phyloP scores from a whole-genome alignment of 169 alveolate genomes.

The Babesia gibsoni region DNA sequence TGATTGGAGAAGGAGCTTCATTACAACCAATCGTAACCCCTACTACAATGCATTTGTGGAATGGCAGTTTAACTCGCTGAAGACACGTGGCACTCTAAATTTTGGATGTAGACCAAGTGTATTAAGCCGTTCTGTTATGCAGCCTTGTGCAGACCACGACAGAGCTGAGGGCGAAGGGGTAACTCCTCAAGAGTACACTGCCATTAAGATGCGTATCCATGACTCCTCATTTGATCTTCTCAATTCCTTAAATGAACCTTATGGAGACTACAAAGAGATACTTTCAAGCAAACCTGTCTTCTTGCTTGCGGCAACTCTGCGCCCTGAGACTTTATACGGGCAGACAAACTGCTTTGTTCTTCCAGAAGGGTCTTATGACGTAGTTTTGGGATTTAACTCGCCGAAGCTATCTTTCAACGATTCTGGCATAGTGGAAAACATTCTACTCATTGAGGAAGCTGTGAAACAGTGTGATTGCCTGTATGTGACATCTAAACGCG shows the following conservation, averaged over 20 bases:
- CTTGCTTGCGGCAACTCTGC: conserved; percentile 96
- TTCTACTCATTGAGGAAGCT: conserved; percentile 55
- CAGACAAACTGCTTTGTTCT: conserved; percentile 96
- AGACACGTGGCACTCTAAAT: conserved; percentile 68
- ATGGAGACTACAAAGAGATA: conserved; percentile 28
- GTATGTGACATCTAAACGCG: conserved; percentile 66
- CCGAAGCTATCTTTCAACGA: conserved; percentile 66
- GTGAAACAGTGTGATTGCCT: conserved; percentile 58
- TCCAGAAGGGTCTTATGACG: conserved; percentile 92
- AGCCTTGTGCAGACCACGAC: conserved; percentile 99
- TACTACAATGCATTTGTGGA: conserved; percentile 91
- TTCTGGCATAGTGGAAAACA: conserved; percentile 68
- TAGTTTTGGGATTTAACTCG: conserved; percentile 71
- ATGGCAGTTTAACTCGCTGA: conserved; percentile 96
- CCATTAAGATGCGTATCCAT: conserved; percentile 83
- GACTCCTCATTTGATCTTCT: not conserved
- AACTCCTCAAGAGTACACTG: conserved; percentile 95
- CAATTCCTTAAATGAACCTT: not conserved
- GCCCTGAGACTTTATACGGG: conserved; percentile 99
- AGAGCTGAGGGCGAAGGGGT: conserved; percentile 82
- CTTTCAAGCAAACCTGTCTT: conserved; percentile 72
- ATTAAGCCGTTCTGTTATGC: conserved; percentile 89
- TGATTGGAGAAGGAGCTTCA: conserved; percentile 98
- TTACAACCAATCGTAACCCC: conserved; percentile 97
- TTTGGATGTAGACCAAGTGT: conserved; percentile 91